Evolutionary conservation across 2,329 filamentous ascomycete genomes (phyloP).

Genomic region (Phyllosticta citrichinensis): DNA sequence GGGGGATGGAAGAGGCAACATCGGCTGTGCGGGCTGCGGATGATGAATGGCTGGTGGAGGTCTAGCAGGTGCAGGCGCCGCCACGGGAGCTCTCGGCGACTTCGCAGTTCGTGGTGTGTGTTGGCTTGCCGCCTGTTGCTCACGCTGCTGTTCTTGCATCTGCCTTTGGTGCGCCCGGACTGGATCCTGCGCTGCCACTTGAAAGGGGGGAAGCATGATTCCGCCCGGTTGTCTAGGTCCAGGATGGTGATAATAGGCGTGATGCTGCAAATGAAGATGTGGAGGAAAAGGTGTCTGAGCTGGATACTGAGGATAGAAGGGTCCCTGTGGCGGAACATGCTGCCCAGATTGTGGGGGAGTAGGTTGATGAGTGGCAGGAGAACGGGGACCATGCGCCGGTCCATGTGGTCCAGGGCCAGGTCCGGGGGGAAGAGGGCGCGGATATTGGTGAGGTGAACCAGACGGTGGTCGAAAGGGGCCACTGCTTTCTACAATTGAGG

Average conservation of each 20-base stretch:
- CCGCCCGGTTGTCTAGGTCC: slow-evolving; percentile 20
- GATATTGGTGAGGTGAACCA: slow-evolving; percentile 20
- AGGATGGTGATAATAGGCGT: slow-evolving; percentile 21
- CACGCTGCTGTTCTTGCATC: slow-evolving; percentile 15
- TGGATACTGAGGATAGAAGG: slow-evolving; percentile 22
- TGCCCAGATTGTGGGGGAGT: slow-evolving; percentile 20
- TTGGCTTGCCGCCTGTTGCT: background rate
- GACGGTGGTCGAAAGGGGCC: slow-evolving; percentile 19
- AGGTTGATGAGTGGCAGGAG: slow-evolving; percentile 20
- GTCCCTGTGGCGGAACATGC: slow-evolving; percentile 21
- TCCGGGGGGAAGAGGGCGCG: slow-evolving; percentile 12
- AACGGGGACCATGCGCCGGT: slow-evolving; percentile 10
- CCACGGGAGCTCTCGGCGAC: background rate
- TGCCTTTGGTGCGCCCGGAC: slow-evolving; percentile 20
- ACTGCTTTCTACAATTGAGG: slow-evolving; percentile 19
- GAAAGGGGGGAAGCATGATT: slow-evolving; percentile 39
- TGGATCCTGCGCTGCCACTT: slow-evolving; percentile 35
- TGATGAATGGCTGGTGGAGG: background rate
- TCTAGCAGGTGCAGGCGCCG: background rate
- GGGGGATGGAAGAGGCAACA: slow-evolving; percentile 1
- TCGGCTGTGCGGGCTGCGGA: background rate
- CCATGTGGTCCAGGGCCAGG: slow-evolving; percentile 11
- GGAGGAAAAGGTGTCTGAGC: slow-evolving; percentile 20
- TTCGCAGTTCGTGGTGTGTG: background rate
- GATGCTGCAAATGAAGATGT: slow-evolving; percentile 24